phyloP scores from a whole-genome alignment of 345 rosid genomes.

The Eucalyptus cladocalyx region DNA sequence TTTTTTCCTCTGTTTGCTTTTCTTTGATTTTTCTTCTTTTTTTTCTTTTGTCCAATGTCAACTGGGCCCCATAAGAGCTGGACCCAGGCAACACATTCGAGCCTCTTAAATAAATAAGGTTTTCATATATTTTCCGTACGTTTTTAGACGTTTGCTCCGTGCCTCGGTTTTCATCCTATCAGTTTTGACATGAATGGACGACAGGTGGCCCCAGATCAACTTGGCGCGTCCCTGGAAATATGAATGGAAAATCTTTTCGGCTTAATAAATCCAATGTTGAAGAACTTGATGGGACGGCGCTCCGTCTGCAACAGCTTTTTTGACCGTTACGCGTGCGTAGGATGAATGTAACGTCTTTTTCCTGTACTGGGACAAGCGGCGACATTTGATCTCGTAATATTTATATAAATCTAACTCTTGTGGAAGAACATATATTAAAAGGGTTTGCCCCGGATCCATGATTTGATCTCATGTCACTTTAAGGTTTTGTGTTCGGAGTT shows the following conservation, averaged over 20 bases:
- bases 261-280: no score
- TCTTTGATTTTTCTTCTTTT: no score
- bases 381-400: background rate
- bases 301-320: conserved; percentile 2
- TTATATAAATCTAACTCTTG: background rate
- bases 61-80: no score
- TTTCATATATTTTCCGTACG: background rate
- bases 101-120: background rate
- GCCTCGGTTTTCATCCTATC: background rate
- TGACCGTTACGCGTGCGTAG: conserved; percentile 7
- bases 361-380: conserved; percentile 13
- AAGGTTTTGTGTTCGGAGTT: background rate
- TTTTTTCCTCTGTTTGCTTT: no score
- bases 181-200: background rate
- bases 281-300: background rate
- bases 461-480: background rate
- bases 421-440: background rate
- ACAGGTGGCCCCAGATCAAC: background rate
- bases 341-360: background rate
- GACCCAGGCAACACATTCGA: background rate
- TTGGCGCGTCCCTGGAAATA: background rate
- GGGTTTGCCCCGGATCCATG: background rate
- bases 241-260: background rate
- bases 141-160: background rate
- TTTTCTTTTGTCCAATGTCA: no score